phyloP scores from a whole-genome alignment of 208 protist genomes.

The Entamoeba moshkovskii region DNA sequence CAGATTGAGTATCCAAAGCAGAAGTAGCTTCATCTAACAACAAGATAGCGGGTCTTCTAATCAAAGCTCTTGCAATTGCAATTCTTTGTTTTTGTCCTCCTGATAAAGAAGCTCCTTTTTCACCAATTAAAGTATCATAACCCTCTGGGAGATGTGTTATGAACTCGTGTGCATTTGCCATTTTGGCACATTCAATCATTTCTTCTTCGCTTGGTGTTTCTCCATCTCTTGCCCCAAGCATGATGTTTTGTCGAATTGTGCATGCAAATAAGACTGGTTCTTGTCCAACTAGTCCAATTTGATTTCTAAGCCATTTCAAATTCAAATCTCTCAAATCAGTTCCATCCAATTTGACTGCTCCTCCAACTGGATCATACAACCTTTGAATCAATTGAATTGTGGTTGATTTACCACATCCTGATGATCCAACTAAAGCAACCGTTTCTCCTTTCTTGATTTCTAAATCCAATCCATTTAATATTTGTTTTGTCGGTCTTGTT shows the following conservation, averaged over 20 bases:
- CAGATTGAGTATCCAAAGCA: constrained; percentile 63
- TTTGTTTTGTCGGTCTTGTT: background rate
- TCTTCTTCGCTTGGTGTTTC: background rate
- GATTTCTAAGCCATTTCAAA: constrained; percentile 23
- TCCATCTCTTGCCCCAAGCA: background rate
- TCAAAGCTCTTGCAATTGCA: constrained; percentile 65
- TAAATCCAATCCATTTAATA: background rate
- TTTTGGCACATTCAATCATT: background rate
- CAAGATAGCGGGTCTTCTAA: constrained; percentile 60
- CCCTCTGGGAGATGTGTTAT: constrained; percentile 40
- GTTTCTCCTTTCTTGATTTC: constrained; percentile 42
- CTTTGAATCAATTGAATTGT: constrained; percentile 68
- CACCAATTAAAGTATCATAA: background rate
- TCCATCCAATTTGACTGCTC: constrained; percentile 68
- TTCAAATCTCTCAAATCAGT: constrained; percentile 58
- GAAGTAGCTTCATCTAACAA: constrained; percentile 76
- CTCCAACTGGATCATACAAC: constrained; percentile 71
- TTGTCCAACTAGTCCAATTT: constrained; percentile 68
- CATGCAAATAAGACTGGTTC: constrained; percentile 81
- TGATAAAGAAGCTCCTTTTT: constrained; percentile 42
- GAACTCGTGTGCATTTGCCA: background rate
- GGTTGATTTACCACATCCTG: constrained; percentile 73
- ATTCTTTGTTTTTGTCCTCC: constrained; percentile 77
- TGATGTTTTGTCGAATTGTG: constrained; percentile 77
- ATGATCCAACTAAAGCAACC: constrained; percentile 71